These are phyloP conservation scores for Aspergillus egyptiacus DNA, from an alignment of 495 filamentous ascomycete species.

Conservation along the genomic window DNA sequence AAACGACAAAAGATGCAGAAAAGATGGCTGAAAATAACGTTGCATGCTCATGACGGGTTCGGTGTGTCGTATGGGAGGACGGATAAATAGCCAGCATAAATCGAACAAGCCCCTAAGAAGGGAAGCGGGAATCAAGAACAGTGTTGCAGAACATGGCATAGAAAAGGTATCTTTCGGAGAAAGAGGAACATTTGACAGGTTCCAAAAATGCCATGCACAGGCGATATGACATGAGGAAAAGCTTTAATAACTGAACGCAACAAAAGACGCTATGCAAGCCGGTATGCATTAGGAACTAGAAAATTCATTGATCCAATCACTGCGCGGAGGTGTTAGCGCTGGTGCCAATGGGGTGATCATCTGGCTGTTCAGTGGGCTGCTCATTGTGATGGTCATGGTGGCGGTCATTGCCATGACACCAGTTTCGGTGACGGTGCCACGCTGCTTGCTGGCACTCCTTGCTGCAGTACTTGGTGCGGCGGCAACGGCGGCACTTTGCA, in stretches of 20 bases:
- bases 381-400: too few species aligned
- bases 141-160: conserved; percentile 25
- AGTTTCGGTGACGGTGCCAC: conserved; percentile 96
- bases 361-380: too few species aligned
- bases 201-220: conserved; percentile 42
- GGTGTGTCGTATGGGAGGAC: conserved; percentile 25
- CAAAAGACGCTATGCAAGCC: conserved; percentile 41
- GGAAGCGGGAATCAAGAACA: conserved; percentile 11
- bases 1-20: conserved; percentile 17
- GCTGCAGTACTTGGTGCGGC: conserved; percentile 98
- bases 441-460: conserved; percentile 99
- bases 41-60: conserved; percentile 29
- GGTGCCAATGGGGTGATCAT: too few species aligned
- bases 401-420: conserved; percentile 69
- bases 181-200: conserved; percentile 40
- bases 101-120: conserved; percentile 12
- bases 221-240: conserved; percentile 27
- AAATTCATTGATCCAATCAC: too few species aligned
- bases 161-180: conserved; percentile 43
- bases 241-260: conserved; percentile 17
- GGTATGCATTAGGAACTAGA: conserved; percentile 41
- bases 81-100: conserved; percentile 15
- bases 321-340: too few species aligned
- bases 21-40: conserved; percentile 7
- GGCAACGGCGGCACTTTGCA: conserved; percentile 93